Percentiles rank a stretch among this genome's conserved stretches.
Conservation (phyloP, 192 early-diverging fungal species). For the Lobosporangium transversale region DNA sequence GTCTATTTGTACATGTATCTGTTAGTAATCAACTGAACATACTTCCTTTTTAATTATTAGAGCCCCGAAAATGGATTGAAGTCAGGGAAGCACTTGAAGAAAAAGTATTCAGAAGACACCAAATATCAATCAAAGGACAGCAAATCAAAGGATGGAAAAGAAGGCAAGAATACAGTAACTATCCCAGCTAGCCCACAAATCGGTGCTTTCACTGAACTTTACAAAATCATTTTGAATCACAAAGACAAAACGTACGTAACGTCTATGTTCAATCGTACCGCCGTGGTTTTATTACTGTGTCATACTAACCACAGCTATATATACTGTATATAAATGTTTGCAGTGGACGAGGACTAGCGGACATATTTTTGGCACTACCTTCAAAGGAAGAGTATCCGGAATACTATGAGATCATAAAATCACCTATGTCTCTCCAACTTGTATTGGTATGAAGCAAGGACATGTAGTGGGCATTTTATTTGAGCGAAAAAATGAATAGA, state of each 20-base stretch:
- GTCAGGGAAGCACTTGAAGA: constrained; percentile 26
- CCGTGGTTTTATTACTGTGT: neutral
- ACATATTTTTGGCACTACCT: constrained; percentile 84
- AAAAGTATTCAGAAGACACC: constrained; percentile 17
- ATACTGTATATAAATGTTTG: neutral
- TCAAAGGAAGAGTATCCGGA: constrained; percentile 85
- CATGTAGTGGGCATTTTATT: no score
- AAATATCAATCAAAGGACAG: constrained; percentile 19
- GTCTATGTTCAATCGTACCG: no score
- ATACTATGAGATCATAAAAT: constrained; percentile 85
- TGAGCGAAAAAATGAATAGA: no score
- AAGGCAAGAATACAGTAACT: constrained; percentile 25
- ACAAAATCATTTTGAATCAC: constrained; percentile 53
- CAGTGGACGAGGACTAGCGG: constrained; percentile 73
- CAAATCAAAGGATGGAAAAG: constrained; percentile 28
- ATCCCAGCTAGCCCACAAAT: constrained; percentile 22
- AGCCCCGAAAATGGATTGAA: constrained; percentile 9
- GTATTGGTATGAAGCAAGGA: constrained; percentile 61
- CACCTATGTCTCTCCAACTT: constrained; percentile 79
- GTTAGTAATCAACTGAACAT: no score
- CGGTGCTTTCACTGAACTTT: constrained; percentile 53
- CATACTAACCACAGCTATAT: neutral
- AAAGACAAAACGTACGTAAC: constrained; percentile 55
- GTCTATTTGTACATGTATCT: no score
- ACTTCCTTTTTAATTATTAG: no score